Evolutionary conservation across 257 asterid species (phyloP).

Genomic region (Solanum ossicruentum): DNA sequence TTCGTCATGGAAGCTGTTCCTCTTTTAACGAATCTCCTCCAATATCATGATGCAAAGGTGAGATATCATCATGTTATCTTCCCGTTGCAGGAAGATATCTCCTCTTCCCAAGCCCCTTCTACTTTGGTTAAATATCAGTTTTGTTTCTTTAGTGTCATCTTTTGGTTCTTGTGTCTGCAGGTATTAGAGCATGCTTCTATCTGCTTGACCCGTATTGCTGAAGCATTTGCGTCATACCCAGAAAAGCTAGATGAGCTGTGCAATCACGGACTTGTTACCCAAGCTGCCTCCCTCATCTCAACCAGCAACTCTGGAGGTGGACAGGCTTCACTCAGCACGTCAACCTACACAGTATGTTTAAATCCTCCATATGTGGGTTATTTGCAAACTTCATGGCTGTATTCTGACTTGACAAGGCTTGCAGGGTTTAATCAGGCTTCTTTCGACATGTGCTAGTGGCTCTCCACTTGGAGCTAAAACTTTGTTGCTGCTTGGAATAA

Average conservation of each 20-base stretch:
- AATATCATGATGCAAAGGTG: slow-evolving; percentile 97
- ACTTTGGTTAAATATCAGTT: neutral
- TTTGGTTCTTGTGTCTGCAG: slow-evolving; percentile 15
- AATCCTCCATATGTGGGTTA: neutral
- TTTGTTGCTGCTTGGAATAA: slow-evolving; percentile 75
- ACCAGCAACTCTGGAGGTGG: slow-evolving; percentile 83
- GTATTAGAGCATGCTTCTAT: slow-evolving; percentile 94
- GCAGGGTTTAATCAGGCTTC: slow-evolving; percentile 93
- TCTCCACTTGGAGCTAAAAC: slow-evolving; percentile 88
- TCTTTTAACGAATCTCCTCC: slow-evolving; percentile 87
- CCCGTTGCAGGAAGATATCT: neutral
- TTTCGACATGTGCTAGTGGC: slow-evolving; percentile 89
- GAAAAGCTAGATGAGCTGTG: slow-evolving; percentile 94
- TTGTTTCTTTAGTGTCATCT: neutral
- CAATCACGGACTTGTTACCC: slow-evolving; percentile 91
- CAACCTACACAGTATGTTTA: slow-evolving; percentile 73
- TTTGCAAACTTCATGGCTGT: neutral
- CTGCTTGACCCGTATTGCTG: slow-evolving; percentile 96
- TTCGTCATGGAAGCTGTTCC: slow-evolving; percentile 99
- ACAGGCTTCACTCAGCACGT: slow-evolving; percentile 83
- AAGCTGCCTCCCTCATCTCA: slow-evolving; percentile 85
- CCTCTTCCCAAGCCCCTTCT: neutral
- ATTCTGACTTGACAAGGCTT: slow-evolving; percentile 14
- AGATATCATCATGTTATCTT: neutral
- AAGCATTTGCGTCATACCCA: slow-evolving; percentile 89